These are phyloP conservation scores for Kwoniella sp. DNA, from an alignment of 768 basidiomycete species.

Conservation along the genomic window DNA sequence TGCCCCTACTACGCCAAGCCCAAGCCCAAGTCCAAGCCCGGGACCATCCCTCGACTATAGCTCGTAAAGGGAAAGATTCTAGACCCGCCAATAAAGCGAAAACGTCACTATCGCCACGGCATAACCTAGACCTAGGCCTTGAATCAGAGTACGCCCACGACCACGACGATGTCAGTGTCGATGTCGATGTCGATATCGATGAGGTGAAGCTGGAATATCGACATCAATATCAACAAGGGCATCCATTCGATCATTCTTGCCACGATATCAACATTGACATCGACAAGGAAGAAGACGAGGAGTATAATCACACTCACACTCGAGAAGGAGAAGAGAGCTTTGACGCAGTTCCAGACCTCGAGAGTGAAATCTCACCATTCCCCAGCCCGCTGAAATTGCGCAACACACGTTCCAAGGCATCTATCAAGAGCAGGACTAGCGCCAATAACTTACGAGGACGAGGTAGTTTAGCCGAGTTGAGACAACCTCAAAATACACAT, in stretches of 20 bases:
- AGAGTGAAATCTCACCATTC: neutral
- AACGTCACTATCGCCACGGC: neutral
- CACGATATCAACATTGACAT: neutral
- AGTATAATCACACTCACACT: neutral
- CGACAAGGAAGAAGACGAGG: neutral
- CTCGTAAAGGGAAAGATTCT: too few relatives aligned
- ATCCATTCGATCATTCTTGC: neutral
- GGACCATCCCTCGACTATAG: too few relatives aligned
- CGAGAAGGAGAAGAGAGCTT: neutral
- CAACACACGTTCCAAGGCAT: neutral
- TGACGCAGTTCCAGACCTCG: neutral
- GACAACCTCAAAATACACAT: neutral
- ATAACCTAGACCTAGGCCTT: neutral
- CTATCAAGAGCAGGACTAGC: neutral
- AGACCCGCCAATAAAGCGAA: too few relatives aligned
- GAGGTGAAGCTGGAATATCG: neutral
- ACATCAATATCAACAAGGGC: neutral
- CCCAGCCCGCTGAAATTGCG: neutral
- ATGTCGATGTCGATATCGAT: too few relatives aligned
- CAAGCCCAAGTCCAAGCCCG: too few relatives aligned
- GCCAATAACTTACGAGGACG: neutral
- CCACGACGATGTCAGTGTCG: neutral
- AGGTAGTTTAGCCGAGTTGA: neutral
- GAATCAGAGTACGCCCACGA: neutral
- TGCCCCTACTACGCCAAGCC: too few relatives aligned